Evolutionary conservation across 352 stramenopile genomes (phyloP).

Genomic region (Hyaloperonospora brassicae): DNA sequence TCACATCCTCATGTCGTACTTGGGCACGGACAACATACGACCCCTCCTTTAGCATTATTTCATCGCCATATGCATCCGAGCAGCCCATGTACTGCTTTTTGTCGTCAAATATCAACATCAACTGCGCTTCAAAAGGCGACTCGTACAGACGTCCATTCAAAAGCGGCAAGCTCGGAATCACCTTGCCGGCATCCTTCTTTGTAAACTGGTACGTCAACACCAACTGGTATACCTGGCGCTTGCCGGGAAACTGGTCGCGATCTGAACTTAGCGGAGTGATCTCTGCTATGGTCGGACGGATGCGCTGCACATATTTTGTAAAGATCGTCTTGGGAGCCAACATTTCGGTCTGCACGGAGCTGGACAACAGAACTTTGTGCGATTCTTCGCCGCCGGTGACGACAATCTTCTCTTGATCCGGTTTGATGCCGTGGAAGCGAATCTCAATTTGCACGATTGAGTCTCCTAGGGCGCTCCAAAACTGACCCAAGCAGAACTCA

Average conservation of each 20-base stretch:
- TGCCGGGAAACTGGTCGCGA: constrained; percentile 78
- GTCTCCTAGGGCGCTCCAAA: constrained; percentile 83
- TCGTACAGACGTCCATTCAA: constrained; percentile 90
- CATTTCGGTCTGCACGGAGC: constrained; percentile 67
- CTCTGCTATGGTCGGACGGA: constrained; percentile 67
- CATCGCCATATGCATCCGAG: constrained; percentile 80
- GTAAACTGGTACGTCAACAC: constrained; percentile 87
- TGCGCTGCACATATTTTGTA: constrained; percentile 75
- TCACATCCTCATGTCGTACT: constrained; percentile 76
- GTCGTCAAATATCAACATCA: constrained; percentile 90
- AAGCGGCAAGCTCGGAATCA: constrained; percentile 69
- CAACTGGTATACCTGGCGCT: constrained; percentile 85
- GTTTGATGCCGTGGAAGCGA: constrained; percentile 79
- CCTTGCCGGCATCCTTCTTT: constrained; percentile 75
- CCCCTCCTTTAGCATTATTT: constrained; percentile 83
- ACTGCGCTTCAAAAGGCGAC: constrained; percentile 87
- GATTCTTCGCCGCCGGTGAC: constrained; percentile 58
- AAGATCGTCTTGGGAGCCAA: constrained; percentile 67
- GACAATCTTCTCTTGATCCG: constrained; percentile 49
- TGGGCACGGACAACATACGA: constrained; percentile 64
- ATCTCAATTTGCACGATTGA: constrained; percentile 76
- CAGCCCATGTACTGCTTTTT: constrained; percentile 88
- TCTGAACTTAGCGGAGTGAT: constrained; percentile 72
- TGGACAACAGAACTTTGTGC: constrained; percentile 69
- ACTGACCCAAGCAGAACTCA: constrained; percentile 86